These are phyloP conservation scores for Pythium chondricola DNA, from an alignment of 352 stramenopile species.

Conservation along the genomic window DNA sequence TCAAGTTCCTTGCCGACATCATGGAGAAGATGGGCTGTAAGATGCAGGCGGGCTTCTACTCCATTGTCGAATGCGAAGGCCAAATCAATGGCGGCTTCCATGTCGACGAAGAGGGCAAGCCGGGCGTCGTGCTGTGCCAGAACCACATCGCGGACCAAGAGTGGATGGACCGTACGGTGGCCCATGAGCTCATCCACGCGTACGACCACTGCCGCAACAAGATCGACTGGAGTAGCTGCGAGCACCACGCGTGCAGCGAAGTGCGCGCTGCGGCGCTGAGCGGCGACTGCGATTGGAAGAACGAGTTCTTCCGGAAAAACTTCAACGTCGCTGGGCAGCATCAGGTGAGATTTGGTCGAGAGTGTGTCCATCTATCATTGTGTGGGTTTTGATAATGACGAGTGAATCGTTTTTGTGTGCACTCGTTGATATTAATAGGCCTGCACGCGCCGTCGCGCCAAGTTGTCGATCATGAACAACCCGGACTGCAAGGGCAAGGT, in stretches of 20 bases:
- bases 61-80: slow-evolving; percentile 75
- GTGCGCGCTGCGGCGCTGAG: slow-evolving; percentile 76
- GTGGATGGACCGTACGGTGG: slow-evolving; percentile 89
- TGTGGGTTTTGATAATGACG: too few species aligned
- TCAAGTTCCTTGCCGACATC: slow-evolving; percentile 74
- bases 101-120: slow-evolving; percentile 65
- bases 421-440: slow-evolving; percentile 30
- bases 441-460: slow-evolving; percentile 86
- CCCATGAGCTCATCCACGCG: slow-evolving; percentile 92
- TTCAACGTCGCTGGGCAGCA: slow-evolving; percentile 88
- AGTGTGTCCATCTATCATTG: background rate
- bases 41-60: slow-evolving; percentile 67
- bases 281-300: slow-evolving; percentile 89
- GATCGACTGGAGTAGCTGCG: slow-evolving; percentile 90
- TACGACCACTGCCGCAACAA: slow-evolving; percentile 92
- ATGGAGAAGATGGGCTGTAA: slow-evolving; percentile 87
- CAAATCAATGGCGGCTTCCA: slow-evolving; percentile 85
- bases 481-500: slow-evolving; percentile 62
- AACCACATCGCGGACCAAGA: slow-evolving; percentile 89
- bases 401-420: background rate
- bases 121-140: slow-evolving; percentile 81
- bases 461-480: slow-evolving; percentile 50
- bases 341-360: slow-evolving; percentile 36
- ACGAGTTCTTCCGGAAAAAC: slow-evolving; percentile 90
- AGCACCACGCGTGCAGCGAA: slow-evolving; percentile 91